These are phyloP conservation scores for Apophysomyces elegans DNA, from an alignment of 371 early-diverging fungal species.

Conservation along the genomic window DNA sequence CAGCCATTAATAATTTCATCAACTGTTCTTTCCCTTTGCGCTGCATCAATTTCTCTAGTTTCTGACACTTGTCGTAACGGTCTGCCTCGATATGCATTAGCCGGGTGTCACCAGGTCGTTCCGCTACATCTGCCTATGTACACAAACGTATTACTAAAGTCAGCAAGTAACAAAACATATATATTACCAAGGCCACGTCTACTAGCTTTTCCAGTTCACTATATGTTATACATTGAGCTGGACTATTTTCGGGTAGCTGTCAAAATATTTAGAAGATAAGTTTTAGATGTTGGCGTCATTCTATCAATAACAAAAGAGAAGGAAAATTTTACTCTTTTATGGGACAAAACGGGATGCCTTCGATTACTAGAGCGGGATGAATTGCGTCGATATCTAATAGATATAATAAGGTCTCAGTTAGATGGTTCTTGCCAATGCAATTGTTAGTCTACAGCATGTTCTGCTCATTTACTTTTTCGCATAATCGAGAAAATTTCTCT, in stretches of 20 bases:
- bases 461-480: neutral
- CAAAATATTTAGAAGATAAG: too few relatives aligned
- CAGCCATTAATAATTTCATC: neutral
- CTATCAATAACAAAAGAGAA: too few relatives aligned
- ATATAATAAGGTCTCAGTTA: too few relatives aligned
- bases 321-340: too few relatives aligned
- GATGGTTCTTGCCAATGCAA: neutral
- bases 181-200: neutral
- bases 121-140: neutral
- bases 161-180: neutral
- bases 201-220: neutral
- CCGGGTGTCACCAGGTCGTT: neutral
- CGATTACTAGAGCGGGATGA: too few relatives aligned
- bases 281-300: too few relatives aligned
- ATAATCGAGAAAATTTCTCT: conserved; percentile 4
- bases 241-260: too few relatives aligned
- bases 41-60: neutral
- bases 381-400: too few relatives aligned
- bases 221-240: too few relatives aligned
- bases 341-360: too few relatives aligned
- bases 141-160: neutral
- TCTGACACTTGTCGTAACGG: neutral
- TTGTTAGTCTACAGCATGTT: neutral
- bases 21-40: conserved; percentile 4
- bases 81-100: neutral